Evolutionary conservation across 164 flowering plant genomes (phyloP), one percentile per base, ranked within the genome.

Genomic region (Kalanchoe fedtschenkoi): DNA sequence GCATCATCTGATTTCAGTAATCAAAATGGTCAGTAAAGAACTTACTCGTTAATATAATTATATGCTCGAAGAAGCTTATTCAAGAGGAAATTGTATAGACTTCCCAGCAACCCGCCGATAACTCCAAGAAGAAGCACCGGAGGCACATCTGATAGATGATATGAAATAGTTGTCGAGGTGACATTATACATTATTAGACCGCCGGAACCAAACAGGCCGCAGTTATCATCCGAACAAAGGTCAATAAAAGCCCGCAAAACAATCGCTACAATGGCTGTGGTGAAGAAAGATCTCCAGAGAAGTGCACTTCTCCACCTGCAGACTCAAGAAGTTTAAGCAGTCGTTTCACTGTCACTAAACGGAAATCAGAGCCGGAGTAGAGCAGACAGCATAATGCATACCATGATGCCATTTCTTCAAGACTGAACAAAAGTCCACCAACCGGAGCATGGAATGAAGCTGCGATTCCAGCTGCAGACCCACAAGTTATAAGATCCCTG

Each of bases 231-330:
- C 8, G 69, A 69, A 67, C 98, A 89, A 53, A 84, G 43, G 53
- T 88, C 93, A 68, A 88, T 85, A 21, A 92, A 64, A 68, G 75
- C 85, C 44, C 90, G 80, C 55, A 92, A 88, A 33, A 88, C 66
- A 24, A 92, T 74, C 19, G 98, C 98, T 68, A 88, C 93, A 34
- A 86, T 70, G 21, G 95, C 90, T 16, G 96, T 81, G 55, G 89
- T 77, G 71, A 87, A 92, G 77, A 89, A 92, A 46, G 87, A 67
- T 80, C 93, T 78, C 96, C 96, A 92, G 13, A 92, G 68, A 69
- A 92, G 96, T 34, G 96, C 89, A 79, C 96, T 82, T 73, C 89
- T 79, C 96, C 98, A 89, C 98, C 96, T 91, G 73, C 68, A 77
- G 16, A 63, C 65, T n/a, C 43, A 59, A 63, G 57, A 19, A 35